These are phyloP conservation scores for Lablab purpureus DNA, from an alignment of 306 rosid genomes.

Conservation along the genomic window DNA sequence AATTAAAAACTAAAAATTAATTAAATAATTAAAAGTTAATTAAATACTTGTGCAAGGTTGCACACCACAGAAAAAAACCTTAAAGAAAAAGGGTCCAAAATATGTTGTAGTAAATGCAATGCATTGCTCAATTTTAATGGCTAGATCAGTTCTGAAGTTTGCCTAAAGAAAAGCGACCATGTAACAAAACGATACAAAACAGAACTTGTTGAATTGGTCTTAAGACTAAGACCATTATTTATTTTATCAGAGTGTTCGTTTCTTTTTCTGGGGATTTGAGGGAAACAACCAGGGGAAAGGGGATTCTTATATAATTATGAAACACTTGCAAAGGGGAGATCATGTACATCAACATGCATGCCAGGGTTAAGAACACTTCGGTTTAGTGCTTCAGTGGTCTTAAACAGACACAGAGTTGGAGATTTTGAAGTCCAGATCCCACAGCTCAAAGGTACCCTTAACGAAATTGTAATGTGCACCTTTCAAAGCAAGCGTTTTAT, in stretches of 20 bases:
- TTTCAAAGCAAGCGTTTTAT: slow-evolving; percentile 65
- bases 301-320: background rate
- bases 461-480: slow-evolving; percentile 93
- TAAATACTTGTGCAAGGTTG: too few relatives aligned
- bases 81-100: background rate
- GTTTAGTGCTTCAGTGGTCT: slow-evolving; percentile 20
- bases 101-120: background rate
- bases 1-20: too few relatives aligned
- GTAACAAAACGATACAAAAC: background rate
- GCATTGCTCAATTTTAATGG: background rate
- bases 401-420: slow-evolving; percentile 46
- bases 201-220: slow-evolving; percentile 24
- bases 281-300: background rate
- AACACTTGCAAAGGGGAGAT: slow-evolving; percentile 12
- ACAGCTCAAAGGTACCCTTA: slow-evolving; percentile 71
- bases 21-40: too few relatives aligned
- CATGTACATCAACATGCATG: background rate
- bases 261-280: background rate
- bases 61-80: too few relatives aligned
- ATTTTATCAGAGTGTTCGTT: background rate
- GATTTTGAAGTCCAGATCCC: slow-evolving; percentile 79
- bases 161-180: background rate
- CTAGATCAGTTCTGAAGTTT: background rate
- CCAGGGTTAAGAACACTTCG: background rate
- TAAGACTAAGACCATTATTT: slow-evolving; percentile 4